phyloP scores from a whole-genome alignment of 2,329 filamentous ascomycete genomes.

The Madurella mycetomatis region DNA sequence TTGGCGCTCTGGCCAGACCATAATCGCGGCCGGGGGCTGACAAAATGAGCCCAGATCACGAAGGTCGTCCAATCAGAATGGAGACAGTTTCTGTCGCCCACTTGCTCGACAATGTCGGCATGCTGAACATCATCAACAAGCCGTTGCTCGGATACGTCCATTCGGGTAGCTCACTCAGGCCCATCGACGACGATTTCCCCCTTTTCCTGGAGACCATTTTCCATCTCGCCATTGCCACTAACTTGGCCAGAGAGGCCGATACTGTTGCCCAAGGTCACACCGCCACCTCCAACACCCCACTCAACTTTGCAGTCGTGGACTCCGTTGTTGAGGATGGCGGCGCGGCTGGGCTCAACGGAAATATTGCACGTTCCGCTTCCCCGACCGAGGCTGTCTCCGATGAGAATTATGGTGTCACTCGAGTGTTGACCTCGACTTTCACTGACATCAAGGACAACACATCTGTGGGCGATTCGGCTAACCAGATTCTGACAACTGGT shows the following conservation, averaged over 20 bases:
- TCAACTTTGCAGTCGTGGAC: background rate
- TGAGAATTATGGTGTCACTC: too few relatives aligned
- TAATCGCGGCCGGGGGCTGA: conserved; percentile 7
- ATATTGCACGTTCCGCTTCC: too few relatives aligned
- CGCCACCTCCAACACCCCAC: background rate
- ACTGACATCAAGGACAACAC: too few relatives aligned
- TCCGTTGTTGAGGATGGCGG: background rate
- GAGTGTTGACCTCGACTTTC: too few relatives aligned
- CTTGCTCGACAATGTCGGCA: background rate
- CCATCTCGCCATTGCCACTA: background rate
- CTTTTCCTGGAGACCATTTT: conserved; percentile 1
- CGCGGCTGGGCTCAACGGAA: too few relatives aligned
- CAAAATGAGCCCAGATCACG: conserved; percentile 3
- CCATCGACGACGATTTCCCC: background rate
- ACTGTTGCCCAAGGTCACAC: background rate
- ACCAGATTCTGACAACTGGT: too few relatives aligned
- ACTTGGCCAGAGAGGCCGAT: background rate
- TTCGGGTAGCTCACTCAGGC: background rate
- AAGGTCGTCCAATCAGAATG: background rate
- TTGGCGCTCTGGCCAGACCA: background rate
- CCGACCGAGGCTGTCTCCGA: too few relatives aligned
- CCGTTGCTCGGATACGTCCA: background rate
- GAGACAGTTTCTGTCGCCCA: background rate
- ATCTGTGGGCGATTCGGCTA: too few relatives aligned
- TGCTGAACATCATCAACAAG: background rate